Base-by-base conservation (phyloP, 352 stramenopile species). In the Phytopythium boreale region DNA sequence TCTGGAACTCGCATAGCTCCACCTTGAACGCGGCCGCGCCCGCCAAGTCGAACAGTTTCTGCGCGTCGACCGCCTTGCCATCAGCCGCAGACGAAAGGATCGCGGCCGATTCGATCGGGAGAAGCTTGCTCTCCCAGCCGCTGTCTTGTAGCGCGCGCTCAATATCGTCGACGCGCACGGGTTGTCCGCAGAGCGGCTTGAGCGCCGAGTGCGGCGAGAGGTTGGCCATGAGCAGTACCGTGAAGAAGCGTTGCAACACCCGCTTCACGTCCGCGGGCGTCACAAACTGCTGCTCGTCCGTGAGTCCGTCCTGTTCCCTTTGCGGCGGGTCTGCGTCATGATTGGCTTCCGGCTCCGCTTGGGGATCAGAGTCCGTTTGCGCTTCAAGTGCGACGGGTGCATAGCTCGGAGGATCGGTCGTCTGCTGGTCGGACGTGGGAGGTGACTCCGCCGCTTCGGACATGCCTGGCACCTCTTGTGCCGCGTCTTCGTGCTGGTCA, bases 1-100 rank as follows among this genome's bases (percentile, higher is more conserved):
- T 55, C 59, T 87, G 72, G 58, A 79, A 79, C 60, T 87, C 77
- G 50, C 77, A 70, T 36, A 84, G 63, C 61, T 87, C 77, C 24
- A 80, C 56, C 15, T 65, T 69, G 59, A 87, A 87, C 4, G 63
- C 70, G n/a, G 68, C 59, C 1, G 65, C 63, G 2, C 66, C 65
- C 1, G 66, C 66, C 7, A 74, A 49, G 17, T 84, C 73, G 8
- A 62, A 24, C 2, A 80, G 37, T 9, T 19, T 34, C 51, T 57
- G 51, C 1, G 51, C 27, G 17, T 57, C 51, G 34, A 57, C 17
- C 17, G 41, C 10, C 4, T 62, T 29, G 3, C 46, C 17, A 20
- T 68, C 61, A 6, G 4, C 41, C 26, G 34, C 19, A 5, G 43
- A 39, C 51, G 17, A 12, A 12, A 57, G 34, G 51, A 39, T 11